These are phyloP conservation scores for Phytophthora fragariaefolia DNA, from an alignment of 352 stramenopile genomes.

Conservation along the genomic window DNA sequence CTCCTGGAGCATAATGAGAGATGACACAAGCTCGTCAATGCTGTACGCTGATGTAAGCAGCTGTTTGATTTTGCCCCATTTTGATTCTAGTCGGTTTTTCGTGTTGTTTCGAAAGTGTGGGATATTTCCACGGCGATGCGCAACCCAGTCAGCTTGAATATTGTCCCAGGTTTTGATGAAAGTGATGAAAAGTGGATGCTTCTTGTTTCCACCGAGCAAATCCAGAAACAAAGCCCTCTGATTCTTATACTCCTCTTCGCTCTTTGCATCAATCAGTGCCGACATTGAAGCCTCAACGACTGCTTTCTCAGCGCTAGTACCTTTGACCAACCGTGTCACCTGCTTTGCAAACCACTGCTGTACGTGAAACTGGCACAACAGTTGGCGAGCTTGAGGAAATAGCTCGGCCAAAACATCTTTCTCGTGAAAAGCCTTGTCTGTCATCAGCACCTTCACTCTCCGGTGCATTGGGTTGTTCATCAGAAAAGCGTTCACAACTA, in stretches of 20 bases:
- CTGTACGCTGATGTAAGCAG: not conserved
- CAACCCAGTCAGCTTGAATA: not conserved
- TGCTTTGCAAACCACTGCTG: not conserved
- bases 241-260: not conserved
- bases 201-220: not conserved
- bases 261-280: not conserved
- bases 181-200: not conserved
- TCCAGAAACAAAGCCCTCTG: not conserved
- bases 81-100: not conserved
- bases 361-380: not conserved
- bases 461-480: not conserved
- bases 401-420: not conserved
- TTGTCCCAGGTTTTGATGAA: not conserved
- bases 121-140: not conserved
- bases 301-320: not conserved
- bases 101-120: not conserved
- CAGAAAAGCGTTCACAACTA: not conserved
- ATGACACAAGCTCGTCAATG: not conserved
- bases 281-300: not conserved
- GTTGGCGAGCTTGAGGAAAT: not conserved
- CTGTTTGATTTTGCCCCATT: not conserved
- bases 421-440: not conserved
- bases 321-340: not conserved
- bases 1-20: not conserved
- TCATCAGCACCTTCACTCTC: not conserved